Evolutionary conservation across 192 early-diverging fungal genomes (phyloP), one percentile per base, ranked within the genome.

Genomic region (Rhizophagus clarus): DNA sequence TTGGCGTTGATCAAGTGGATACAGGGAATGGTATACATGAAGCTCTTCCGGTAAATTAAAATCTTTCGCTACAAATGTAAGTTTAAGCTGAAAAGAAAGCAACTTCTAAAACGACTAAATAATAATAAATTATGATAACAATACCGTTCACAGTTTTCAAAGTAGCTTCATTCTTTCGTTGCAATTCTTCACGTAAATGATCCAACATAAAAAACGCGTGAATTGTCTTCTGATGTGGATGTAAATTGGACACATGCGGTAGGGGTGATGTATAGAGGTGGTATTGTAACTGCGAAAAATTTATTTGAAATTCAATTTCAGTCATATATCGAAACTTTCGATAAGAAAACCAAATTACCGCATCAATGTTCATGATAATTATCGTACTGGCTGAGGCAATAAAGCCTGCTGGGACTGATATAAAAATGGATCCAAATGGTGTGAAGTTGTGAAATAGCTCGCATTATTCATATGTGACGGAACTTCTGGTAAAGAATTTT

Each of bases 191-290:
- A 20, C 97, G 89, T 49, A 98, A 86, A 37, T 87, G 81, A 73
- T 98, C 97, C 26, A 94, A 87, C 72, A 98, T 91, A 51, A 96
- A 96, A 85, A 97, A 97, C 74, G 93, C 83, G 68, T 94, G 91
- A 61, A 93, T 92, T 0, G 93, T 85, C 79, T 92, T 88, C 87
- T 96, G 93, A 79, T 97, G 90, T 26, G 94, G 88, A 32, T 87
- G 84, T 1, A 94, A 81, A 80, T 93, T 94, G 31, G 89, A 86
- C 20, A 95, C 85, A 73, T 92, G 90, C 10, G 94, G 91, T 24
- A 94, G 84, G 2, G 92, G 88, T 22, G 91, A 85, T 26, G 85
- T 87, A 85, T 96, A 97, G 22, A 96, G 76, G 81, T 96, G 95
- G 82, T 97, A 91, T 80, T 93, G 92, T 10, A 97, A 86, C 90